Conservation (phyloP, 1,284 basidiomycete genomes). For the Ceratobasidium sp. region DNA sequence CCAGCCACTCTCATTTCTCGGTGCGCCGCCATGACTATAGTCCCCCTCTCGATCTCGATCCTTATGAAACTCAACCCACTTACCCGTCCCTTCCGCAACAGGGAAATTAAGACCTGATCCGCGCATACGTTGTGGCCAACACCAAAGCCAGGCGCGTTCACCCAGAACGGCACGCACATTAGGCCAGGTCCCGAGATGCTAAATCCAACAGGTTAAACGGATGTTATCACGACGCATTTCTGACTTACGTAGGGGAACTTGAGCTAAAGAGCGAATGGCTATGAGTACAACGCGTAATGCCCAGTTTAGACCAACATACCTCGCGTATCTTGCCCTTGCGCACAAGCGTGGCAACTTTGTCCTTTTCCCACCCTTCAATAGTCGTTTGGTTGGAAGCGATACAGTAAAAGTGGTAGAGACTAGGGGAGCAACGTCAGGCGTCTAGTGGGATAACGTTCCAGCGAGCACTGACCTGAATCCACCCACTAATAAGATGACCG, state of each 20-base stretch:
- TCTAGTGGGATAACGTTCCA: neutral
- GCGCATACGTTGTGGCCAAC: conserved; percentile 72
- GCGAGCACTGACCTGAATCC: conserved; percentile 74
- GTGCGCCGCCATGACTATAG: conserved; percentile 30
- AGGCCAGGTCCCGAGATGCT: conserved; percentile 15
- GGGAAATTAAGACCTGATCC: conserved; percentile 86
- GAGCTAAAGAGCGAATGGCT: conserved; percentile 64
- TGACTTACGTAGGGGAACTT: conserved; percentile 91
- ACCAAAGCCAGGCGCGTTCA: conserved; percentile 80
- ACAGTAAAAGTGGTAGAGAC: conserved; percentile 89
- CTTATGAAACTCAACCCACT: conserved; percentile 72
- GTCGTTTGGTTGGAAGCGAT: conserved; percentile 91
- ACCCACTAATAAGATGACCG: conserved; percentile 89
- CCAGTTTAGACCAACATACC: conserved; percentile 59
- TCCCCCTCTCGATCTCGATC: conserved; percentile 50
- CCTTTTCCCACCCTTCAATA: conserved; percentile 98
- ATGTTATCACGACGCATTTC: neutral
- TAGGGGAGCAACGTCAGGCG: conserved; percentile 55
- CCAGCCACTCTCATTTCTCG: conserved; percentile 33
- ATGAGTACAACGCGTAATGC: conserved; percentile 19
- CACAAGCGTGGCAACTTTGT: conserved; percentile 89
- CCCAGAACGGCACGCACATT: conserved; percentile 89
- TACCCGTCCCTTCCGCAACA: conserved; percentile 78
- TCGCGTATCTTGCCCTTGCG: conserved; percentile 88
- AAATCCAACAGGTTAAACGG: conserved; percentile 33